Base-by-base conservation (phyloP, 495 filamentous ascomycete genomes). In the Aspergillus campestris region DNA sequence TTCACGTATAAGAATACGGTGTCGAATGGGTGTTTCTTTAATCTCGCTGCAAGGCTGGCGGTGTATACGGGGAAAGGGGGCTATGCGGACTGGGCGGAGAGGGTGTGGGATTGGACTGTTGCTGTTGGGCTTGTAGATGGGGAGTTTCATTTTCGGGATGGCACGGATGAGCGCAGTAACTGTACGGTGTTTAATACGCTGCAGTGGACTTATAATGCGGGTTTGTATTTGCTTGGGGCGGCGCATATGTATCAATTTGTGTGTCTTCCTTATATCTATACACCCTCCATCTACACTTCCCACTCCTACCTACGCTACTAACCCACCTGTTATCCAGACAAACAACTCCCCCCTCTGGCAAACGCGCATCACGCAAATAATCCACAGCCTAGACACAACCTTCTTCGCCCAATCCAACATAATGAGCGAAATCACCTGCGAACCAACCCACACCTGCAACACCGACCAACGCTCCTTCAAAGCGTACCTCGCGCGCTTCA, bases 381-480 rank as follows among this genome's bases (percentile, higher is more conserved):
- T 86, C 44, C 61, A 73, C 1, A 68, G 67, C 32, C 71, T 78
- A 9, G 57, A 70, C 13, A 55, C 66, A 3, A 65, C 72, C 44
- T 82, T 84, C 55, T 57, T 72, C 6, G 56, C 60, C 34, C 60
- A 68, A 12, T 48, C 63, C 7, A 55, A 68, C 35, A 64, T 81
- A 43, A 81, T 83, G 58, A 75, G 62, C 40, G 82, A 88, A 55
- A 59, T 75, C n/a, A 62, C 73, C 30, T 80, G 77, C 58, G 78
- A 80, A 48, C 53, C 62, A 1, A 55, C 50, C 37, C 54, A 60
- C 34, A 69, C 55, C 12, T 87, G 84, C 64, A 78, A 83, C 44
- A 72, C 74, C 33, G 84, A 89, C 59, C 82, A 86, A 67, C 72
- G 72, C 40, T 85, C 80, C 45, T 92, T 87, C 79, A 91, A 89